Evolutionary conservation across 1,139 yeast species (phyloP), one percentile per base, ranked within the genome.

Genomic region (Saccharomycopsis hybrid): DNA sequence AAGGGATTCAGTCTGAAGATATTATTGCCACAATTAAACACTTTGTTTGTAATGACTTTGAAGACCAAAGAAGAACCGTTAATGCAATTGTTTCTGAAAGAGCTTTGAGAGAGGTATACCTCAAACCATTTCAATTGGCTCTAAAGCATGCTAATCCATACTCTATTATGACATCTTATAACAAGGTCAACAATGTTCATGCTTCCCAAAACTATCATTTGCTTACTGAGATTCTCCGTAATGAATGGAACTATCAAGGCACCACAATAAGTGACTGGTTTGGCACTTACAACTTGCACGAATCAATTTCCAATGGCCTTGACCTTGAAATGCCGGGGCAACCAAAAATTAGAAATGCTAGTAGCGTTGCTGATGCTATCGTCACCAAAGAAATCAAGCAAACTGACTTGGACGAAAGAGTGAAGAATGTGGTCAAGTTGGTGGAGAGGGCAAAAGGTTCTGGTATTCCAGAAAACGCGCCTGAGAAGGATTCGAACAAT

Each of bases 261-360:
- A 79, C 78, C 61, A 80, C 80, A 4, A 73, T 80, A 50, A 73
- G 82, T 33, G 86, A 80, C 59, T 80, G 85, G 85, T 79, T 78
- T 30, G 85, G 82, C 3, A 79, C 76, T 54, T 80, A 76, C 55
- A 63, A 76, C 13, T 85, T 85, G 5, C 77, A 78, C 4, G 70
- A 71, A 49, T 71, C 82, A 0, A 79, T 78, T 1, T 63, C 77
- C 30, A 73, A 83, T 1, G 87, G 87, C 1, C 64, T 78, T 42
- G 86, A 81, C 63, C 77, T 81, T 83, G 68, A 76, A 3, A 80
- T 80, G 85, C 86, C 86, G 0, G 85, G 84, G 30, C 80, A 77
- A 52, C 67, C 30, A 8, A 39, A 39, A 39, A 18, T 27, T 8
- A 18, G 30, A 25, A 68, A 70, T 37, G 42, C 9, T 39, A 24